Base-by-base conservation (phyloP, 208 protist species). In the Crithidia expoeki region DNA sequence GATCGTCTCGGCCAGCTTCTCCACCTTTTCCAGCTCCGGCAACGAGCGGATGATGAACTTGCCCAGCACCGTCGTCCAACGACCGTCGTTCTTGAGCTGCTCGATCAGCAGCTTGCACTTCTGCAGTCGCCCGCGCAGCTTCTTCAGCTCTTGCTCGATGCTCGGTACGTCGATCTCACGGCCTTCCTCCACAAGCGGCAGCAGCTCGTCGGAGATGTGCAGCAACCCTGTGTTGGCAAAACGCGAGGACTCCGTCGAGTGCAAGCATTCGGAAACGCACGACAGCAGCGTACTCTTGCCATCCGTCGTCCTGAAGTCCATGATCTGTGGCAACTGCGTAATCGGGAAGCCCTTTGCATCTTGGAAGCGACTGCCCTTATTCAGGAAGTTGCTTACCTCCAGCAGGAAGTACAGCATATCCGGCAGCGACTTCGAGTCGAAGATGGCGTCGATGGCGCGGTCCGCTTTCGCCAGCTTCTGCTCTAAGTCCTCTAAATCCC, bases 291-390 rank as follows among this genome's bases (percentile, higher is more conserved):
- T 84, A 10, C 80, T 67, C 46, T 88, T 92, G 49, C 72, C 78
- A 59, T 92, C 84, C 21, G 86, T 90, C 14, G 88, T 88, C 23
- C 64, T 74, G 58, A 92, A 89, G 58, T 88, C 76, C 52, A 88
- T 84, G 58, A 94, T 86, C 36, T 86, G 73, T 34, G 77, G 72
- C 19, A 96, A 63, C 46, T 93, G 79, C 40, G 86, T 86, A 58
- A 94, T 85, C 42, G 83, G 79, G 74, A 96, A 96, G 19, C 78
- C 90, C 61, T 85, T 86, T 14, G 86, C 86, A 27, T 79, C 83
- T 52, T 91, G 75, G 68, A 82, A 92, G 33, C 78, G 77, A 49
- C 83, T 96, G 44, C 90, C 90, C 28, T 61, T 68, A 74, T 96
- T 96, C 27, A 96, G 66, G 64, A 90, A 84, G 72, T 96, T 96